These are phyloP conservation scores for Eucalyptus pauciflora DNA, from an alignment of 345 rosid species.

Conservation along the genomic window DNA sequence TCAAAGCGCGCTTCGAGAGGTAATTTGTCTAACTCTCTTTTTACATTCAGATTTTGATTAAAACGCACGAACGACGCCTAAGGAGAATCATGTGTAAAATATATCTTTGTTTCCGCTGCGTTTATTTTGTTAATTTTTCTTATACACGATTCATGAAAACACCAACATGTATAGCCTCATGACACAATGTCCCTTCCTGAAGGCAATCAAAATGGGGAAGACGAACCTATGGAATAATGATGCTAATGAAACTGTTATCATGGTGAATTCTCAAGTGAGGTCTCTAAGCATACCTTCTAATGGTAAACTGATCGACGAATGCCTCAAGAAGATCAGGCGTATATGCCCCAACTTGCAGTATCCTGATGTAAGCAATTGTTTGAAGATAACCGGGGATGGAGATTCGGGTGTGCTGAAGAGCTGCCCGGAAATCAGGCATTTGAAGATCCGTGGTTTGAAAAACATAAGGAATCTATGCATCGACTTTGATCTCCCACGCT, in stretches of 20 bases:
- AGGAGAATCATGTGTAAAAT: too few species aligned
- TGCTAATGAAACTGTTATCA: neutral
- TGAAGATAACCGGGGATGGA: constrained; percentile 35
- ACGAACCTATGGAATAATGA: too few species aligned
- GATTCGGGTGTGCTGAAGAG: constrained; percentile 19
- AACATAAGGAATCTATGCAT: constrained; percentile 16
- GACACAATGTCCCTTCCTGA: neutral
- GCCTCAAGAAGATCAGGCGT: constrained; percentile 18
- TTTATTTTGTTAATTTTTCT: too few species aligned
- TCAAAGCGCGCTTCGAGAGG: too few species aligned
- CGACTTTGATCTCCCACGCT: constrained; percentile 33
- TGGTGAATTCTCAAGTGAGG: too few species aligned
- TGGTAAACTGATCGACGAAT: constrained; percentile 27
- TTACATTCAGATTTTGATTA: too few species aligned
- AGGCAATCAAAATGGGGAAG: neutral
- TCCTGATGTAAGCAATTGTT: constrained; percentile 30
- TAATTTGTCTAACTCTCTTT: too few species aligned
- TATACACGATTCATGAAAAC: too few species aligned
- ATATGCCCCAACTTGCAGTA: constrained; percentile 29
- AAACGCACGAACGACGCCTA: too few species aligned
- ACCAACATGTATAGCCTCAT: neutral
- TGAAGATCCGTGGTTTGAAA: constrained; percentile 31
- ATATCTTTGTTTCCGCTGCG: too few species aligned
- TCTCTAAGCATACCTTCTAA: neutral
- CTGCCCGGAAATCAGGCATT: constrained; percentile 21